Evolutionary conservation across 78 protist species (phyloP), one percentile per base, ranked within the genome.

Genomic region (Trichosphaerium sp.): DNA sequence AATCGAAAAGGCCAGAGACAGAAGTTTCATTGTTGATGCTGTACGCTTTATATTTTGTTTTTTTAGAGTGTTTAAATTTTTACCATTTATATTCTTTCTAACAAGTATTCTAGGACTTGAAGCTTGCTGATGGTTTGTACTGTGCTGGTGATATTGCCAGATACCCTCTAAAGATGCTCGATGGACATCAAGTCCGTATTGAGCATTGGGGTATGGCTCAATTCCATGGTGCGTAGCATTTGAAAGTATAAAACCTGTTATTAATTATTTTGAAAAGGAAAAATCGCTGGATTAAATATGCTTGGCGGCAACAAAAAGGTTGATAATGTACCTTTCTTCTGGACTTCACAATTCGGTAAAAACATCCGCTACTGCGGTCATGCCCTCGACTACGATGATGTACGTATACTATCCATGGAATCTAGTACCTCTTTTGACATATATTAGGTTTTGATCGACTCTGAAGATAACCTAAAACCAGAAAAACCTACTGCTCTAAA

Each of bases 261-360:
- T n/a, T n/a, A n/a, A n/a, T n/a, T n/a, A n/a, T n/a, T n/a, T n/a
- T n/a, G n/a, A n/a, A 35, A 54, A 10, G 59, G 28, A 6, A 54
- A 54, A 10, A 10, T 54, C 6, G 59, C 59, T 12, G 59, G 43
- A 21, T 6, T 54, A 35, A 35, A 35, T 34, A 54, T 54, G 59
- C 59, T 54, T 10, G 59, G 59, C 29, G 32, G 10, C 10, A 6
- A 6, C 43, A 21, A 28, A 37, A 4, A 1, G 11, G 26, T 51
- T 25, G 62, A 69, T 31, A 21, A 11, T 12, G 75, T 69, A n/a
- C 75, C 75, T 14, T 69, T 40, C 65, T 69, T 69, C 75, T 69
- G 75, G 75, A 54, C 63, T 28, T 32, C 4, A 7, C 65, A 52
- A 25, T 69, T 12, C 32, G 65, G 74, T 38, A 52, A 55, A 40